Percentiles rank a stretch among this genome's conserved stretches.
phyloP scores from a whole-genome alignment of 805 yeast species.

The Lipomyces yamanashiensis region DNA sequence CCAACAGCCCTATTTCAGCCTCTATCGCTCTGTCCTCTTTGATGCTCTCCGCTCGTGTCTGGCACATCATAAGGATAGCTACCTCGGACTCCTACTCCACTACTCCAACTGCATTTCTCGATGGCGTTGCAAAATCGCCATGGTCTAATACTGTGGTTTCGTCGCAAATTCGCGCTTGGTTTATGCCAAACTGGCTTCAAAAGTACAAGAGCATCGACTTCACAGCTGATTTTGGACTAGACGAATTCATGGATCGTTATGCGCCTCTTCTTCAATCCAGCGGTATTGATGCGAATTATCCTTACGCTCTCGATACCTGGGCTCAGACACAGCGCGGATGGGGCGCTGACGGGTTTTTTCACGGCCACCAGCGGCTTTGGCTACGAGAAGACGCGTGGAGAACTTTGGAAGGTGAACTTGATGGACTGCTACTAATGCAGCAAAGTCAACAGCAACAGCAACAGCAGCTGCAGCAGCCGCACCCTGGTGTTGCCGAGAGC shows the following conservation, averaged over 20 bases:
- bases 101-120: conserved; percentile 11
- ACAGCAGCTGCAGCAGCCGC: not conserved
- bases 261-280: conserved; percentile 42
- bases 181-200: conserved; percentile 48
- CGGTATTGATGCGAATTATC: conserved; percentile 35
- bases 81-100: conserved; percentile 32
- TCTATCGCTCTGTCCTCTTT: conserved; percentile 38
- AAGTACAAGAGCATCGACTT: conserved; percentile 45
- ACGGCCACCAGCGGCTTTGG: conserved; percentile 47
- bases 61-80: conserved; percentile 44
- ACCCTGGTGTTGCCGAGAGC: not conserved
- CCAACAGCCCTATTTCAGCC: conserved; percentile 7
- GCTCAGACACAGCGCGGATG: conserved; percentile 45
- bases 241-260: conserved; percentile 47
- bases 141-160: conserved; percentile 48
- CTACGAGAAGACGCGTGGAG: conserved; percentile 48
- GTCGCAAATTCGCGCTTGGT: conserved; percentile 46
- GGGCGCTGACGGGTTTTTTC: conserved; percentile 45
- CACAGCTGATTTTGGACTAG: conserved; percentile 49
- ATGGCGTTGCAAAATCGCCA: conserved; percentile 39
- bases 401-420: conserved; percentile 44
- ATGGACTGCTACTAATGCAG: conserved; percentile 29
- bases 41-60: conserved; percentile 44
- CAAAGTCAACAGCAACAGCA: conserved; percentile 21
- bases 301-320: conserved; percentile 45